These are phyloP conservation scores for Glarea lozoyensis DNA, from an alignment of 495 filamentous ascomycete species.

Conservation along the genomic window DNA sequence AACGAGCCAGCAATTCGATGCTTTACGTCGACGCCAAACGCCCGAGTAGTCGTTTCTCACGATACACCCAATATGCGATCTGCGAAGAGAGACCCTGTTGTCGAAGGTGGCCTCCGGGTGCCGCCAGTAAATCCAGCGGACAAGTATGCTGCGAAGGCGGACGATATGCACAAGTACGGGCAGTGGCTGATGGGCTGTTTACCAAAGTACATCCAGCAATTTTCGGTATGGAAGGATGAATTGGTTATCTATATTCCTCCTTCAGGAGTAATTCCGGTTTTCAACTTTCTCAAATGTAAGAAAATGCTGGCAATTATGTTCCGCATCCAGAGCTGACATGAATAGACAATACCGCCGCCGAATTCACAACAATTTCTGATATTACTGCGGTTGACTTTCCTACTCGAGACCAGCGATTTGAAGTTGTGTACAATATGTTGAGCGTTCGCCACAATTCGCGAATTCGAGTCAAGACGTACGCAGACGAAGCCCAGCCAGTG, in stretches of 20 bases:
- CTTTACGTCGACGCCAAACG: slow-evolving; percentile 12
- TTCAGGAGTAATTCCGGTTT: slow-evolving; percentile 76
- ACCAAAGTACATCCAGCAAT: slow-evolving; percentile 97
- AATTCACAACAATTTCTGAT: slow-evolving; percentile 87
- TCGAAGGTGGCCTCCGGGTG: slow-evolving; percentile 26
- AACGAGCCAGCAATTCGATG: slow-evolving; percentile 9
- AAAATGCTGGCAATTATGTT: not conserved
- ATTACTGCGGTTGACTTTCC: slow-evolving; percentile 96
- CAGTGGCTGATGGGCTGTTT: slow-evolving; percentile 94
- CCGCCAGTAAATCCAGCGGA: slow-evolving; percentile 87
- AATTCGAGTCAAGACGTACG: slow-evolving; percentile 98
- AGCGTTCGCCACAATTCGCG: slow-evolving; percentile 93
- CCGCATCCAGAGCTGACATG: not conserved
- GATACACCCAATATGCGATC: slow-evolving; percentile 52
- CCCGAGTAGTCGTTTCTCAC: slow-evolving; percentile 37
- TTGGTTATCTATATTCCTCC: slow-evolving; percentile 89
- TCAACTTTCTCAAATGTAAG: slow-evolving; percentile 82
- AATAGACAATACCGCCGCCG: slow-evolving; percentile 72
- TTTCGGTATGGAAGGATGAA: slow-evolving; percentile 99
- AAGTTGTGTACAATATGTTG: slow-evolving; percentile 96
- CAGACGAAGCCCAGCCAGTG: slow-evolving; percentile 91
- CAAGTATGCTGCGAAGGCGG: slow-evolving; percentile 78
- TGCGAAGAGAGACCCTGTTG: slow-evolving; percentile 15
- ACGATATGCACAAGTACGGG: slow-evolving; percentile 84
- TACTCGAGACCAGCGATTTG: slow-evolving; percentile 87